Evolutionary conservation across 352 stramenopile genomes (phyloP), one percentile per base, ranked within the genome.

Genomic region (Pythium apleroticum): DNA sequence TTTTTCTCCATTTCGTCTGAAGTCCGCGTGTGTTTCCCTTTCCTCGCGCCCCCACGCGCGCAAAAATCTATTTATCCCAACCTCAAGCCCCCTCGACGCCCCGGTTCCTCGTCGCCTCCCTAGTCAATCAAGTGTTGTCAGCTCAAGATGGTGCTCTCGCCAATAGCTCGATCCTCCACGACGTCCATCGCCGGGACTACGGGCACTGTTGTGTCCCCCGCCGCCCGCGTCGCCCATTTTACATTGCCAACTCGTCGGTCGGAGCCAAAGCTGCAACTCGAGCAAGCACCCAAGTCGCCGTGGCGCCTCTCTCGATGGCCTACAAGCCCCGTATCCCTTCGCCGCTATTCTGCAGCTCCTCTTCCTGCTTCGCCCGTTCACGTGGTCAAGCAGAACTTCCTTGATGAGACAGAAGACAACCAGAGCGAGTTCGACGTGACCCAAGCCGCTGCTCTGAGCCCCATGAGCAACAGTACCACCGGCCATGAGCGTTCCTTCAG

Each of bases 231-330:
- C 43, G 54, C 43, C 53, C 52, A 63, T 20, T 53, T 66, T 31
- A 52, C 65, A 17, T 28, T 66, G 25, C 53, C 65, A 15, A 63
- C 65, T 37, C 65, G 65, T 27, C 65, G 65, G 9, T 66, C 57
- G 4, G 65, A 71, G 65, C 65, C 65, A 2, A 71, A 71, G 53
- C 57, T 71, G 31, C 58, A 62, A 27, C 19, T 66, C 20, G 63
- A 70, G 33, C 49, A 55, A 20, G 53, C 57, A 5, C 50, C 57
- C 17, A 52, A 45, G 10, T 45, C 57, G 19, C 52, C 65, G 12
- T 66, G 65, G 65, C 65, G 65, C 27, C 50, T 71, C 30, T 25
- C 52, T 8, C 57, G 65, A 4, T 66, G 65, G 65, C 65, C 65
- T 6, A 60, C 57, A 3, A 71, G 65, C 35, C 65, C 65, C 20